These are phyloP conservation scores for Venturia oleaginea DNA, from an alignment of 2,329 filamentous ascomycete species.

Conservation along the genomic window DNA sequence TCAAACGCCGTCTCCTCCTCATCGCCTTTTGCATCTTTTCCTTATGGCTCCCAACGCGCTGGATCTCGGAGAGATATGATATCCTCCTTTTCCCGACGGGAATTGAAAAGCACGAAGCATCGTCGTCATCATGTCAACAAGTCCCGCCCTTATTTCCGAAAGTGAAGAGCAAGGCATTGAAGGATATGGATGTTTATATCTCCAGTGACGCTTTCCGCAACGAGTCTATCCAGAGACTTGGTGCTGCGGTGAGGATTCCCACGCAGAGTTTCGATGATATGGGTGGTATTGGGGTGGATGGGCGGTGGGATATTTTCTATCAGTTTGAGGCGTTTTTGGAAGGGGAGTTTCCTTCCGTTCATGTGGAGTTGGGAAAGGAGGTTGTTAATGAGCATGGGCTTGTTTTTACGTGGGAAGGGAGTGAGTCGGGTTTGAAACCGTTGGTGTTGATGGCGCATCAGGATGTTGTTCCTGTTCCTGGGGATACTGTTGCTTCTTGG, in stretches of 20 bases:
- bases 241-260: constrained; percentile 44
- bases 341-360: constrained; percentile 42
- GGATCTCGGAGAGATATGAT: not conserved
- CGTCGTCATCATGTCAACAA: not conserved
- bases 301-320: constrained; percentile 50
- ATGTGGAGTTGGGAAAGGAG: constrained; percentile 34
- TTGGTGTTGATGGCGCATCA: constrained; percentile 54
- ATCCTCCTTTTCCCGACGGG: not conserved
- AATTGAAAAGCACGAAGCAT: too few species aligned
- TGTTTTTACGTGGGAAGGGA: constrained; percentile 49
- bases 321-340: constrained; percentile 44
- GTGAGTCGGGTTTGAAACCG: constrained; percentile 42
- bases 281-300: constrained; percentile 45
- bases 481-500: constrained; percentile 42
- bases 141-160: not conserved
- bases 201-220: constrained; percentile 5
- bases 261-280: constrained; percentile 49
- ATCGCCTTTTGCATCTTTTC: not conserved
- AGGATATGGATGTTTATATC: constrained; percentile 1
- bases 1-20: not conserved
- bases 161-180: constrained; percentile 3
- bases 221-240: constrained; percentile 25
- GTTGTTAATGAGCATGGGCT: constrained; percentile 52
- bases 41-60: not conserved
- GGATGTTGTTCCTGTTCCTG: constrained; percentile 52